Base-by-base conservation (phyloP, 106 monocot species). In the Iris macrosiphon region DNA sequence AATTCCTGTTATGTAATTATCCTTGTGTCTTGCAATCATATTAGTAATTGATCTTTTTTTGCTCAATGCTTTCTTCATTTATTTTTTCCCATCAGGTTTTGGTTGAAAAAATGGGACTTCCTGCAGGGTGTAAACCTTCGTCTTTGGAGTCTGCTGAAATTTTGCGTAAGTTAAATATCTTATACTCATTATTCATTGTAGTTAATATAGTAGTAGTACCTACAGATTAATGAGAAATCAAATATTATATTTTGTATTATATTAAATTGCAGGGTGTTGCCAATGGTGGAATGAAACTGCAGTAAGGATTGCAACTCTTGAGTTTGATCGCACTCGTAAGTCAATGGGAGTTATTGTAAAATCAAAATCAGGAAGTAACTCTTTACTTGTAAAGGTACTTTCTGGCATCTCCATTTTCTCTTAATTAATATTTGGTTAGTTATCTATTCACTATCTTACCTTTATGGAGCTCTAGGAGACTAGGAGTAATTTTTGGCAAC, bases 321-420 rank as follows among this genome's bases (percentile, higher is more conserved):
- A 93, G 54, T 93, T 93, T 58, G 83, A 93, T 52, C 71, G 87
- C 4, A 78, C 69, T 40, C 72, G 93, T 27, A 93, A 93, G 52
- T 93, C 93, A 19, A 93, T 93, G 93, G 77, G 87, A 32, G 87
- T 93, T 20, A 84, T 93, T 61, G 87, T 75, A 23, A 87, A 74
- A 63, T 75, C 80, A 55, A 63, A 70, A 56, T 72, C 77, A 4
- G 87, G 80, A 64, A 75, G 23, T 49, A 93, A 83, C 66, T 70
- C 72, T 7, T 74, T 93, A 41, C 75, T 93, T 56, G 87, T 93
- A 13, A 93, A 93, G 93, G 93, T 93, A 74, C 9, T 34, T 16
- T 38, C 9, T 55, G 32, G 40, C 27, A 32, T 45, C 9, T 57
- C 6, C 37, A 13, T 28, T 52, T 49, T 34, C 18, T 3, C 59